Evolutionary conservation across 1,284 basidiomycete species (phyloP).

Genomic region (Cystobasidium sp.): DNA sequence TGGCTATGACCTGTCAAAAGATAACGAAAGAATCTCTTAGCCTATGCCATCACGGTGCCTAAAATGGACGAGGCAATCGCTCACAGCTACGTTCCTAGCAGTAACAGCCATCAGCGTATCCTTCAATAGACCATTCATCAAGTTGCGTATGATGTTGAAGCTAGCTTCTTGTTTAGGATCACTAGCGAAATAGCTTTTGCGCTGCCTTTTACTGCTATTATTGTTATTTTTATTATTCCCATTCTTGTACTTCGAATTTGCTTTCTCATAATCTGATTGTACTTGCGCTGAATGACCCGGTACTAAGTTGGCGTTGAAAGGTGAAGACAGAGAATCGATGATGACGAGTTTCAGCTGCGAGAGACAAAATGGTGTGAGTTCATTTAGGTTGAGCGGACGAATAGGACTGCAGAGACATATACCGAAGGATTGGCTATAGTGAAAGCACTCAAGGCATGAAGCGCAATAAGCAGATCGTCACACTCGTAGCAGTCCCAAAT

Average conservation of each 20-base stretch:
- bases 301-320: constrained; percentile 37
- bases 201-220: constrained; percentile 15
- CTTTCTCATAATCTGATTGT: constrained; percentile 5
- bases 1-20: constrained; percentile 23
- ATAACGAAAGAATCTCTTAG: neutral
- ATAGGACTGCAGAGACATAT: neutral
- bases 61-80: neutral
- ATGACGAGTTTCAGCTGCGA: constrained; percentile 40
- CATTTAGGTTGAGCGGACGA: neutral
- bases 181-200: neutral
- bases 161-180: constrained; percentile 18
- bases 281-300: constrained; percentile 33
- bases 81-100: constrained; percentile 24
- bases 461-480: constrained; percentile 28
- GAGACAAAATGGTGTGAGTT: neutral
- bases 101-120: constrained; percentile 29
- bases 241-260: constrained; percentile 14
- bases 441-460: constrained; percentile 9
- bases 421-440: constrained; percentile 12
- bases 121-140: constrained; percentile 15
- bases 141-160: constrained; percentile 11
- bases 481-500: constrained; percentile 30
- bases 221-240: neutral
- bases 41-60: neutral
- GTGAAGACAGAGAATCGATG: constrained; percentile 41